Conservation (phyloP, 2,329 filamentous ascomycete species). For the Alternaria sp. region DNA sequence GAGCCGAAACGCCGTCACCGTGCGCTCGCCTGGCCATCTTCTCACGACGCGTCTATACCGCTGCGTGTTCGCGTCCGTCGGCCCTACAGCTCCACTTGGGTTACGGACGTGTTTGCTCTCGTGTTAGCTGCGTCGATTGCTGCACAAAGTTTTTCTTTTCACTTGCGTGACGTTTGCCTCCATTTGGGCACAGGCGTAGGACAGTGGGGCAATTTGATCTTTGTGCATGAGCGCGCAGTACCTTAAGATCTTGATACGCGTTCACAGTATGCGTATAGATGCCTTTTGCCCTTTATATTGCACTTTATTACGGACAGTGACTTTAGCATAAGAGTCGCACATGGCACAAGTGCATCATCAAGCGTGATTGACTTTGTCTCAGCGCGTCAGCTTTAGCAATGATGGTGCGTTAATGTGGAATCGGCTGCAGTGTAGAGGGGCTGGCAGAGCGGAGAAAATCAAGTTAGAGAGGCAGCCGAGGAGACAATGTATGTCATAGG, state of each 20-base stretch:
- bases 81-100: constrained; percentile 28
- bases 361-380: constrained; percentile 19
- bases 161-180: constrained; percentile 34
- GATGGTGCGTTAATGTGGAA: constrained; percentile 30
- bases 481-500: constrained; percentile 38
- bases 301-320: not conserved
- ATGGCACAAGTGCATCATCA: constrained; percentile 14
- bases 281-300: not conserved
- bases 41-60: constrained; percentile 45
- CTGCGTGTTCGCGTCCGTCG: constrained; percentile 35
- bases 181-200: constrained; percentile 13
- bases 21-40: constrained; percentile 31
- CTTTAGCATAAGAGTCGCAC: constrained; percentile 8
- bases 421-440: constrained; percentile 43
- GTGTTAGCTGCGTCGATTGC: constrained; percentile 31
- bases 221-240: not conserved
- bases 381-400: constrained; percentile 38
- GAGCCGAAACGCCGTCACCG: constrained; percentile 31
- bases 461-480: constrained; percentile 40
- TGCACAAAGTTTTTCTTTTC: constrained; percentile 39
- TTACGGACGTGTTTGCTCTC: constrained; percentile 16
- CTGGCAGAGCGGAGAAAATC: constrained; percentile 44
- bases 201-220: not conserved
- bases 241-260: not conserved
- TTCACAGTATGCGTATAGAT: not conserved